Base-by-base conservation (phyloP, 2,329 filamentous ascomycete species). In the Cordyceps cicadae region DNA sequence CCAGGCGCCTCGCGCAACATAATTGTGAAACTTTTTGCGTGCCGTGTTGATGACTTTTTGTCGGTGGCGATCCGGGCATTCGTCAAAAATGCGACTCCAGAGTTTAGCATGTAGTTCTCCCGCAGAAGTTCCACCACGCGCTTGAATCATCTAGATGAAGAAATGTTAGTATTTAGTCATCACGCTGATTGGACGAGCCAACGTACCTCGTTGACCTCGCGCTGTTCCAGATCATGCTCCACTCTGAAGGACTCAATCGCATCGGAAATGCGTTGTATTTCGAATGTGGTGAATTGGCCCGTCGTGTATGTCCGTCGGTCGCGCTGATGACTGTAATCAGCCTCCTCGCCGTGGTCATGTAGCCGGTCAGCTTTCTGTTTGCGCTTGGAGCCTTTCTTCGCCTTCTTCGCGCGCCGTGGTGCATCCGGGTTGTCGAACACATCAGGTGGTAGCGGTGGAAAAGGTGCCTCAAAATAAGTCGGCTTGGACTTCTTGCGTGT, bases 1-100 rank as follows among this genome's bases (percentile, higher is more conserved):
- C 74, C 74, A 76, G 17, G 74, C 74, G 37, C 84, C 75, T 53
- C 75, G 82, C 5, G 80, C 81, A 14, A 81, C 78, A 67, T 80
- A 89, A 63, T 86, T 87, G 73, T 89, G 85, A 64, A 85, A 90
- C 32, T 81, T 79, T 21, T 46, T 46, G 17, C 43, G 43, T 6
- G 43, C n/a, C 5, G n/a, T 21, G 43, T 46, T 46, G n/a, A 46
- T 46, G 19, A 51, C 26, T 34, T 32, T 29, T 32, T 51, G 26
- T 57, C 80, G 75, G n/a, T 76, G 74, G 12, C 82, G 75, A 51
- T 79, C 71, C 0, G 81, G 80, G 61, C 80, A 80, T 9, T 75
- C 75, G 3, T 75, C 73, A 50, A 73, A 72, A n/a, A 86, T 71
- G 3, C 67, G 66, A 17, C 71, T 67, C 82, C 83, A 86, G 9